Base-by-base conservation (phyloP, 2,329 filamentous ascomycete species). In the Leptosphaerulina australis region DNA sequence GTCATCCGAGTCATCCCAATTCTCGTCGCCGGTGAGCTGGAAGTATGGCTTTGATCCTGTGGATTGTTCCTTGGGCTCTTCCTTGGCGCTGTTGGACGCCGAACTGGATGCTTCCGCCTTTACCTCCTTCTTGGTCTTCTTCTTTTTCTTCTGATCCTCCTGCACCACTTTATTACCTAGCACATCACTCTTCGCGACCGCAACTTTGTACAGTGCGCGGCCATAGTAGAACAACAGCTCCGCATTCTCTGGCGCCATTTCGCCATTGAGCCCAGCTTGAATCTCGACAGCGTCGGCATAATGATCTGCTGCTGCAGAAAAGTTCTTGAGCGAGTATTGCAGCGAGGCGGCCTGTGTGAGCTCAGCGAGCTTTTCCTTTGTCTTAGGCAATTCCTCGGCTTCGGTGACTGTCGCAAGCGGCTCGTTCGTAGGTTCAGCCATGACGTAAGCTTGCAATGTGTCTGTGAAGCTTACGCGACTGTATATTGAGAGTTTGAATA, bases 201-300 rank as follows among this genome's bases (percentile, higher is more conserved):
- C 94, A 53, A 97, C 88, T 72, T 92, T 92, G 81, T 96, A 97
- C 15, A 99, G 79, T 48, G 91, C 91, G 69, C 93, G 90, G 11
- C 94, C 94, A 74, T 99, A 99, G 58, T 91, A 84, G 74, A 96
- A 99, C 15, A 97, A 84, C 36, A 99, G 84, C 70, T 97, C 93
- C 40, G 92, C 93, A 65, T 99, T 99, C 50, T 91, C 87, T 3
- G 90, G 85, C 12, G 86, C 86, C 81, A 95, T 89, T 75, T 97
- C 94, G 72, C 93, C 94, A 72, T 97, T 94, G 71, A 97, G 80
- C 71, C 90, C 85, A 50, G 90, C 90, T 76, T 99, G 94, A 54
- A 97, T 82, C 72, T 95, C 90, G 47, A 90, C 90, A 24, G 94
- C 94, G 67, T 87, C 84, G 33, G 91, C 92, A 77, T 92, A 97